Evolutionary conservation across 169 alveolate genomes (phyloP), one percentile per base, ranked within the genome.

Genomic region (Babesia divergens): DNA sequence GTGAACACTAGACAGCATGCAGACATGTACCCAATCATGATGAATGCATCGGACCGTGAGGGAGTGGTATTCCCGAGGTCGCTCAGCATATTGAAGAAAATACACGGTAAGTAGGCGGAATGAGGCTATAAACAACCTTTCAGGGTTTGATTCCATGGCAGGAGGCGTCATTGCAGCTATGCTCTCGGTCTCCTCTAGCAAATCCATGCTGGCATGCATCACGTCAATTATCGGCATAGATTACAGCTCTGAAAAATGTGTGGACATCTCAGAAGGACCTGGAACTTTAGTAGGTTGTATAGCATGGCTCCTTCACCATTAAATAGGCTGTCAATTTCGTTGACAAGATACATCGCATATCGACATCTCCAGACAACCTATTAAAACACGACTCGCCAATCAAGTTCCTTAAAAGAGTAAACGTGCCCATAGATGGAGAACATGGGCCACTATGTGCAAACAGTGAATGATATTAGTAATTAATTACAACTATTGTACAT

Each of bases 141-240:
- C 14, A 64, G 84, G 84, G 13, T 60, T 47, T 24, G 72, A 74
- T 44, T 50, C 38, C 37, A 34, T 56, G 37, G 29, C 77, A 13
- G 84, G 84, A 7, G 84, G 72, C n/a, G 34, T 74, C 14, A 54
- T 64, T 18, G 84, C 84, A 0, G 20, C 84, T 34, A 65, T 74
- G 70, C 29, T 54, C 29, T 34, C 84, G 22, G 52, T 47, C 18
- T 65, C 76, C 6, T 44, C 77, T 18, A 60, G 65, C 31, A 56
- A 60, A 31, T 35, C 62, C 20, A 65, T 74, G 77, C 32, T 66
- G 34, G 54, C 67, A 9, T 24, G 38, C 37, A 52, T 66, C 18
- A 42, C 67, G 22, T 56, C 77, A 43, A 50, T 53, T 20, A n/a
- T 43, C 29, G 83, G 86, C 14, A 26, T 66, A 16, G 82, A 77